Evolutionary conservation across 2,329 filamentous ascomycete species (phyloP).

Genomic region (Colletotrichum sp.): DNA sequence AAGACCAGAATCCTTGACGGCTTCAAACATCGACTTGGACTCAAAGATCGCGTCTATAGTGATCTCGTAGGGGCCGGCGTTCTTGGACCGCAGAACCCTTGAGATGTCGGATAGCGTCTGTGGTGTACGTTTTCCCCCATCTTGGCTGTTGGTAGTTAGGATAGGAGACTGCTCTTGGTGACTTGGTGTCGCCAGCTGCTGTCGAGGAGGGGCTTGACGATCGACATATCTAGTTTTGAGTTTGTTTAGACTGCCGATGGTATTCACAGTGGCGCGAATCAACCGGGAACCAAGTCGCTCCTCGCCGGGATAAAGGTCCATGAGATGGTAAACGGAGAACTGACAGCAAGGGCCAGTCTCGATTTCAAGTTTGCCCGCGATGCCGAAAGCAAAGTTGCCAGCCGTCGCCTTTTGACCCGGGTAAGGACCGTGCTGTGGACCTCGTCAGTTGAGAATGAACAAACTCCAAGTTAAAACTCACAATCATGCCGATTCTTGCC

Average conservation of each 20-base stretch:
- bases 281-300: neutral
- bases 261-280: neutral
- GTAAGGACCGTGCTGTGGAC: neutral
- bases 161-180: too few species aligned
- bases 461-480: neutral
- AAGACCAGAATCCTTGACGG: slow-evolving; percentile 38
- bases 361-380: neutral
- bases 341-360: neutral
- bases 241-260: neutral
- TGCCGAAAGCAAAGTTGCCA: neutral
- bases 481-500: slow-evolving; percentile 32
- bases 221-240: accelerated
- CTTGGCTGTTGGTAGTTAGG: too few species aligned
- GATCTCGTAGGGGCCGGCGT: too few species aligned
- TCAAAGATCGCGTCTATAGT: slow-evolving; percentile 55
- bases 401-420: neutral
- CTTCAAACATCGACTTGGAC: slow-evolving; percentile 32
- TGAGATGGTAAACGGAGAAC: neutral
- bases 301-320: neutral
- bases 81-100: too few species aligned
- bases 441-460: neutral
- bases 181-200: too few species aligned
- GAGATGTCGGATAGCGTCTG: too few species aligned
- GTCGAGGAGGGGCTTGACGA: accelerated
- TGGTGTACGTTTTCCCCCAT: too few species aligned